Evolutionary conservation across 768 basidiomycete species (phyloP).

Genomic region (Tephrocybe rancida): DNA sequence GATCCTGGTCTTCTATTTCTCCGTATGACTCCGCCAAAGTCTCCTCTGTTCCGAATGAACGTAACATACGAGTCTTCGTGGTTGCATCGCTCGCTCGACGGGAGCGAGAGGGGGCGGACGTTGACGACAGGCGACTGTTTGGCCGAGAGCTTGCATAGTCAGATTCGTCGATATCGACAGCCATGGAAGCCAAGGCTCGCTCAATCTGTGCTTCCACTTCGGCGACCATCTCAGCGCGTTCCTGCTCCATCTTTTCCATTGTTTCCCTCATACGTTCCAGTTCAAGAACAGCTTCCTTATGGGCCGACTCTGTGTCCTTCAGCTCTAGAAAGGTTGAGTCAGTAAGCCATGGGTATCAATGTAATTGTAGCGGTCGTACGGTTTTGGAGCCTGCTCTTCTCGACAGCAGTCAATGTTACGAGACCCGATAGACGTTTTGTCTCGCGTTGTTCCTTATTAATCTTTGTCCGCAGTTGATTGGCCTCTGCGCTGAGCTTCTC

Average conservation of each 20-base stretch:
- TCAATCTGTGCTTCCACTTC: conserved; percentile 93
- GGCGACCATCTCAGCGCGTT: conserved; percentile 88
- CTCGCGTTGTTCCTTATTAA: conserved; percentile 90
- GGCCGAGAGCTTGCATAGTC: conserved; percentile 75
- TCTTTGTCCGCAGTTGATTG: conserved; percentile 80
- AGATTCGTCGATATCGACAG: conserved; percentile 76
- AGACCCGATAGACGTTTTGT: conserved; percentile 83
- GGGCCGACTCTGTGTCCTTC: conserved; percentile 78
- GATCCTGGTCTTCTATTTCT: conserved; percentile 39
- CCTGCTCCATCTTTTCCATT: conserved; percentile 88
- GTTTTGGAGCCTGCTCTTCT: conserved; percentile 76
- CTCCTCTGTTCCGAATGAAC: conserved; percentile 79
- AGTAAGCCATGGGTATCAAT: conserved; percentile 5
- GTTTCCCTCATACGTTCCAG: conserved; percentile 80
- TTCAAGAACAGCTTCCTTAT: conserved; percentile 79
- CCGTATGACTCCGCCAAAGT: conserved; percentile 74
- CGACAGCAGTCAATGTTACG: conserved; percentile 73
- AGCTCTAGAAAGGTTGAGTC: conserved; percentile 54
- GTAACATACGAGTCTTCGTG: conserved; percentile 51
- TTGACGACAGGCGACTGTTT: conserved; percentile 65
- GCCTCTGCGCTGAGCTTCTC: conserved; percentile 90
- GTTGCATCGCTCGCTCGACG: conserved; percentile 63
- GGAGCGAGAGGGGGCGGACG: conserved; percentile 54
- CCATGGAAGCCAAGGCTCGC: conserved; percentile 83
- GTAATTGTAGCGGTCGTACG: conserved; percentile 55